phyloP scores from a whole-genome alignment of 768 basidiomycete species.

The Basidioascus undulatus region DNA sequence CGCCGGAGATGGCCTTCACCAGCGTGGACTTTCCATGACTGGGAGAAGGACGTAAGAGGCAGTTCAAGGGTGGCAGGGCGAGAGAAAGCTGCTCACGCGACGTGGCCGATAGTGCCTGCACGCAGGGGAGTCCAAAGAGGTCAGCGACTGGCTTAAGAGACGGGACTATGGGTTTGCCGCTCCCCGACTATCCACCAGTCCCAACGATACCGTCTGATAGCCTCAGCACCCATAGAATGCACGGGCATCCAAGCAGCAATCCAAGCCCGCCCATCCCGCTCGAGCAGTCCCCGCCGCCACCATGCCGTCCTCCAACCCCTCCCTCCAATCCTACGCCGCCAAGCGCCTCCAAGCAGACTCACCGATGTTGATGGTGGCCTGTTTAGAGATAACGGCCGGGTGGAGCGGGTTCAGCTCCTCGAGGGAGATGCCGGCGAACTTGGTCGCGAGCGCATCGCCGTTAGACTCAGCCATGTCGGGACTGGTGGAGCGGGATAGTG shows the following conservation, averaged over 20 bases:
- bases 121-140: neutral
- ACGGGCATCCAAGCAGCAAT: neutral
- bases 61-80: slow-evolving; percentile 2
- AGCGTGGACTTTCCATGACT: slow-evolving; percentile 78
- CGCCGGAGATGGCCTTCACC: slow-evolving; percentile 95
- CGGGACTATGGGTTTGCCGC: too few species aligned
- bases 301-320: too few species aligned
- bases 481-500: too few species aligned
- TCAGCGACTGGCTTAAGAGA: neutral
- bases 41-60: neutral
- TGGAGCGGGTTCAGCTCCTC: slow-evolving; percentile 8
- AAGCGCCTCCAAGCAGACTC: slow-evolving; percentile 1
- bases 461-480: neutral
- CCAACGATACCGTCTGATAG: neutral
- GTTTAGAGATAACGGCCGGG: slow-evolving; percentile 23
- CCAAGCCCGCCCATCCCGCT: neutral
- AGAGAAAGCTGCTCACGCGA: slow-evolving; percentile 48
- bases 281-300: slow-evolving; percentile 1
- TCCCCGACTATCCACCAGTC: neutral
- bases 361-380: slow-evolving; percentile 94
- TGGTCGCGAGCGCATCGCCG: slow-evolving; percentile 1
- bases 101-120: slow-evolving; percentile 89
- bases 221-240: neutral
- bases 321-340: too few species aligned
- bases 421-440: too few species aligned